Conservation (phyloP, 2,329 filamentous ascomycete species). For the Venturia pyrina region DNA sequence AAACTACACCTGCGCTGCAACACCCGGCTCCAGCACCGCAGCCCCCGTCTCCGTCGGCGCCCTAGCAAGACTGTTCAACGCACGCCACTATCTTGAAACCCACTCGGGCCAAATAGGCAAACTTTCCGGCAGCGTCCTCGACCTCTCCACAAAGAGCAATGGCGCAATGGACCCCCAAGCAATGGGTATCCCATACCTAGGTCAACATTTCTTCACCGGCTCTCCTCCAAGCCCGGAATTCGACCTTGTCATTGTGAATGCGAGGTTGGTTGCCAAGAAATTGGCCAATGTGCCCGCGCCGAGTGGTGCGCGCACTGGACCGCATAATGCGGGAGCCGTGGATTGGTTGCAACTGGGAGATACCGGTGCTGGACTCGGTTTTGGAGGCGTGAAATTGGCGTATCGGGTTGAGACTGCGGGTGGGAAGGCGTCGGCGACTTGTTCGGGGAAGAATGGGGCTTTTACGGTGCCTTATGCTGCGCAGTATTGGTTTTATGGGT, state of each 20-base stretch:
- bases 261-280: conserved; percentile 40
- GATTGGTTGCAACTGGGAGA: conserved; percentile 38
- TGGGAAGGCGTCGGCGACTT: conserved; percentile 31
- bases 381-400: conserved; percentile 33
- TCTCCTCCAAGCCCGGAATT: conserved; percentile 46
- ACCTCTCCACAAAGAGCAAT: background rate
- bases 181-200: conserved; percentile 33
- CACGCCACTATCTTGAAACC: conserved; percentile 41
- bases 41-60: conserved; percentile 40
- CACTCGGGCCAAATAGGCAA: conserved; percentile 16
- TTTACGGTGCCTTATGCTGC: conserved; percentile 36
- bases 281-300: conserved; percentile 44
- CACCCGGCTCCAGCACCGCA: conserved; percentile 18
- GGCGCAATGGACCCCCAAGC: background rate
- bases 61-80: conserved; percentile 51
- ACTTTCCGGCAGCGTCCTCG: conserved; percentile 8
- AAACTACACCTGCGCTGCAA: conserved; percentile 52
- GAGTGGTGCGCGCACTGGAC: conserved; percentile 25
- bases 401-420: conserved; percentile 41
- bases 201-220: conserved; percentile 58
- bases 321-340: conserved; percentile 29
- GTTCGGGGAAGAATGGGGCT: conserved; percentile 22
- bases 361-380: conserved; percentile 23
- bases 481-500: conserved; percentile 38
- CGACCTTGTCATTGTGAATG: conserved; percentile 36